These are phyloP conservation scores for Fusarium tjaetaba DNA, from an alignment of 2,329 filamentous ascomycete species.

Conservation along the genomic window DNA sequence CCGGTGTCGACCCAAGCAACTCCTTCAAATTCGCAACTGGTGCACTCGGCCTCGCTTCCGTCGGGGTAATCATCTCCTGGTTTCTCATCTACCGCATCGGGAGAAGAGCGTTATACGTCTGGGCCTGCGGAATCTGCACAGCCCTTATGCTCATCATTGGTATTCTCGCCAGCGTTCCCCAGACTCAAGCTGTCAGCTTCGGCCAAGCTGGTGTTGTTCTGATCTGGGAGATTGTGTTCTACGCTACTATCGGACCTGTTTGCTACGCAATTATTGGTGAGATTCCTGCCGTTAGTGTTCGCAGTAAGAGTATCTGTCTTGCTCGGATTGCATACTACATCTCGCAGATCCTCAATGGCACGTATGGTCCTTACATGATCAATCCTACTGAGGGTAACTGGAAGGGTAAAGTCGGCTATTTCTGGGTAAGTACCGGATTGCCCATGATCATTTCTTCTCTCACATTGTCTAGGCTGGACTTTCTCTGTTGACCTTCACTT, in stretches of 20 bases:
- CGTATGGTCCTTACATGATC: conserved; percentile 48
- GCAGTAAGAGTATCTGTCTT: conserved; percentile 55
- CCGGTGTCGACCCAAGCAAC: conserved; percentile 51
- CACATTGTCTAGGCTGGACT: conserved; percentile 33
- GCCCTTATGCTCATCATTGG: conserved; percentile 53
- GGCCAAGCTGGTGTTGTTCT: conserved; percentile 53
- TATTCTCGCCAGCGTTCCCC: conserved; percentile 42
- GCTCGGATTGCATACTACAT: conserved; percentile 48
- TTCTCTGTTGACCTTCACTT: conserved; percentile 40
- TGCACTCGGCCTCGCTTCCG: conserved; percentile 53
- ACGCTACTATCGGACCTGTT: conserved; percentile 56
- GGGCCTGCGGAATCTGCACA: conserved; percentile 53
- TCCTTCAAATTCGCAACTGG: conserved; percentile 55
- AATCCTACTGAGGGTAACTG: conserved; percentile 49
- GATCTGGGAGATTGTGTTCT: conserved; percentile 56
- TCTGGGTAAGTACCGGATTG: conserved; percentile 16
- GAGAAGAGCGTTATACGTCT: conserved; percentile 53
- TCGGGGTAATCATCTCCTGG: conserved; percentile 56
- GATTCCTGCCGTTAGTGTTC: conserved; percentile 53
- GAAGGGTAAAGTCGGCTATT: conserved; percentile 50
- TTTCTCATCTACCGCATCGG: conserved; percentile 49
- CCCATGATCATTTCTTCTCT: fast-evolving
- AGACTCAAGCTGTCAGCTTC: conserved; percentile 39
- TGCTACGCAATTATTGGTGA: conserved; percentile 56
- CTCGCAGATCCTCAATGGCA: conserved; percentile 43